These are phyloP conservation scores for Glutinoglossum americanum DNA, from an alignment of 495 filamentous ascomycete genomes.

Conservation along the genomic window DNA sequence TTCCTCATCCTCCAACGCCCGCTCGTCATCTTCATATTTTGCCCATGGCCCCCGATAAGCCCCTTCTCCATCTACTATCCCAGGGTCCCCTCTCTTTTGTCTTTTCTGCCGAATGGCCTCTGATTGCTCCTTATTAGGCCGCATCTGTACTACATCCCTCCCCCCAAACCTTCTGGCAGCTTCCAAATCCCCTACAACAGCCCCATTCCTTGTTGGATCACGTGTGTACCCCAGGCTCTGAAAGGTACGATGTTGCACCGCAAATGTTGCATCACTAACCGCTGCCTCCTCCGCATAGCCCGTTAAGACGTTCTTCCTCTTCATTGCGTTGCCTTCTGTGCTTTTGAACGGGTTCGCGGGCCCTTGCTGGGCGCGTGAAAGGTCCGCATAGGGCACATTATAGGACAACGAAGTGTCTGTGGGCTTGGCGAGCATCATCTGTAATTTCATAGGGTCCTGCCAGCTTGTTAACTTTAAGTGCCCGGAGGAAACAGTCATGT, in stretches of 20 bases:
- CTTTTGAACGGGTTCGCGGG: conserved; percentile 63
- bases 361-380: conserved; percentile 45
- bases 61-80: conserved; percentile 62
- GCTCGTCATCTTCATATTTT: conserved; percentile 43
- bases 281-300: conserved; percentile 73
- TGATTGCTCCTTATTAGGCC: conserved; percentile 42
- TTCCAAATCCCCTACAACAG: conserved; percentile 32
- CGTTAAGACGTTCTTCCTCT: conserved; percentile 81
- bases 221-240: conserved; percentile 39
- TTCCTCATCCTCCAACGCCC: conserved; percentile 37
- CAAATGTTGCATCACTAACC: conserved; percentile 77
- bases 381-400: conserved; percentile 49
- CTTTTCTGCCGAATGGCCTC: conserved; percentile 44
- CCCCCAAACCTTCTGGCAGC: conserved; percentile 28
- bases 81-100: conserved; percentile 64
- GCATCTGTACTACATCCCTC: conserved; percentile 34
- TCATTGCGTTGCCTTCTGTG: conserved; percentile 35
- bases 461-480: not conserved
- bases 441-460: conserved; percentile 34
- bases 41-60: conserved; percentile 93
- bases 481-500: too few relatives aligned
- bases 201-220: conserved; percentile 28
- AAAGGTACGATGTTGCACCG: conserved; percentile 55
- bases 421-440: conserved; percentile 34
- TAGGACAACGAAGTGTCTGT: conserved; percentile 30